phyloP scores from a whole-genome alignment of 768 basidiomycete species.

The Lactarius hengduanensis region DNA sequence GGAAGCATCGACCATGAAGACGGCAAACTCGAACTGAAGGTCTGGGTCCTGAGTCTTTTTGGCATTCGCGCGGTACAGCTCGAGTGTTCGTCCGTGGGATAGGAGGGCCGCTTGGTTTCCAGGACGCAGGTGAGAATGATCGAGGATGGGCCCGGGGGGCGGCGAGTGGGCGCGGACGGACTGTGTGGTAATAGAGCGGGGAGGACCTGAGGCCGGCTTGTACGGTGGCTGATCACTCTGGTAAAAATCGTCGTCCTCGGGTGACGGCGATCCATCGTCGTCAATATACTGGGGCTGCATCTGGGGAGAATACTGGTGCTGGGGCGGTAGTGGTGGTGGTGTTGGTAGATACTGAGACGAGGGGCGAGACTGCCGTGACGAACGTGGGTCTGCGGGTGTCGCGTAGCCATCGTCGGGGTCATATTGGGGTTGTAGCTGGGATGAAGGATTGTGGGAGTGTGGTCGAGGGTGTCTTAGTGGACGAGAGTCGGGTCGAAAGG shows the following conservation, averaged over 20 bases:
- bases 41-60: conserved; percentile 99
- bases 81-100: conserved; percentile 93
- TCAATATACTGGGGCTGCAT: conserved; percentile 25
- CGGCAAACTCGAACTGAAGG: conserved; percentile 96
- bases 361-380: conserved; percentile 20
- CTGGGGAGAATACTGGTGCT: conserved; percentile 25
- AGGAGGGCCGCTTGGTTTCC: conserved; percentile 91
- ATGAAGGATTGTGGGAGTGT: conserved; percentile 12
- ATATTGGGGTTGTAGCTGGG: conserved; percentile 16
- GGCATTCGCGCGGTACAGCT: conserved; percentile 95
- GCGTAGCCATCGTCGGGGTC: conserved; percentile 16
- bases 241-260: conserved; percentile 29
- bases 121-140: conserved; percentile 90
- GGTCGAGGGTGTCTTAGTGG: conserved; percentile 9
- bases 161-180: conserved; percentile 69
- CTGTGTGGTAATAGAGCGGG: conserved; percentile 47
- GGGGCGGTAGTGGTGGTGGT: neutral
- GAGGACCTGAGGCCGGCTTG: conserved; percentile 10
- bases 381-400: conserved; percentile 13
- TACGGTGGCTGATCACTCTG: conserved; percentile 24
- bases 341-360: conserved; percentile 18
- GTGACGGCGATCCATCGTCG: conserved; percentile 23
- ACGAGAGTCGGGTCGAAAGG: conserved; percentile 5
- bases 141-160: conserved; percentile 67
- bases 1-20: conserved; percentile 98